A percentile compares a stretch with the other conserved stretches of the same genome.
Evolutionary conservation across 495 filamentous ascomycete genomes (phyloP).

Genomic region (Filosporella fistucella): DNA sequence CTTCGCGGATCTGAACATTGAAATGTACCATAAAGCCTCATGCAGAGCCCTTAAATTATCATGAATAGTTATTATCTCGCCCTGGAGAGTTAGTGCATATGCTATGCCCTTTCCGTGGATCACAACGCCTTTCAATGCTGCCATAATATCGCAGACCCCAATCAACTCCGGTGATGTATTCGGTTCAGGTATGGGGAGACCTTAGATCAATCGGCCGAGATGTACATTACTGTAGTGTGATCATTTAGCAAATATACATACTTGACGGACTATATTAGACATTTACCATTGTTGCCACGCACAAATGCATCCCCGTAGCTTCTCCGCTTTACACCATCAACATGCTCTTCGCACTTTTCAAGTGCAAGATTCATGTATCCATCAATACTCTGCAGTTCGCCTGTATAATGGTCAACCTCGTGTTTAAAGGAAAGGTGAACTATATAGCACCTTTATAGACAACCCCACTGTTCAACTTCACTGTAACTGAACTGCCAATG

Average conservation of each 20-base stretch:
- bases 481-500: conserved; percentile 84
- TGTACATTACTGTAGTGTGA: conserved; percentile 62
- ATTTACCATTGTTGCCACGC: conserved; percentile 87
- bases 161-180: no score
- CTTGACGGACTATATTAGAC: not conserved
- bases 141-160: no score
- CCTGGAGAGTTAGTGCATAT: no score
- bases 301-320: conserved; percentile 95
- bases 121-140: no score
- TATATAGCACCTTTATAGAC: conserved; percentile 77
- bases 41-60: no score
- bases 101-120: no score
- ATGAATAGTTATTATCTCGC: no score
- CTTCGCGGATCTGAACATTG: conserved; percentile 31
- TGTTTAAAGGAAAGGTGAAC: not conserved
- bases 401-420: conserved; percentile 36
- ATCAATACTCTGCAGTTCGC: conserved; percentile 92
- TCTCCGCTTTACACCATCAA: conserved; percentile 73
- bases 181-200: no score
- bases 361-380: conserved; percentile 99
- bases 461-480: conserved; percentile 93
- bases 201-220: conserved; percentile 63
- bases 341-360: conserved; percentile 88
- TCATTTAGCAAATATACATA: not conserved
- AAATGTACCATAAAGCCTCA: no score